These are phyloP conservation scores for Phytophthora parvispora DNA, from an alignment of 352 stramenopile species.

Conservation along the genomic window DNA sequence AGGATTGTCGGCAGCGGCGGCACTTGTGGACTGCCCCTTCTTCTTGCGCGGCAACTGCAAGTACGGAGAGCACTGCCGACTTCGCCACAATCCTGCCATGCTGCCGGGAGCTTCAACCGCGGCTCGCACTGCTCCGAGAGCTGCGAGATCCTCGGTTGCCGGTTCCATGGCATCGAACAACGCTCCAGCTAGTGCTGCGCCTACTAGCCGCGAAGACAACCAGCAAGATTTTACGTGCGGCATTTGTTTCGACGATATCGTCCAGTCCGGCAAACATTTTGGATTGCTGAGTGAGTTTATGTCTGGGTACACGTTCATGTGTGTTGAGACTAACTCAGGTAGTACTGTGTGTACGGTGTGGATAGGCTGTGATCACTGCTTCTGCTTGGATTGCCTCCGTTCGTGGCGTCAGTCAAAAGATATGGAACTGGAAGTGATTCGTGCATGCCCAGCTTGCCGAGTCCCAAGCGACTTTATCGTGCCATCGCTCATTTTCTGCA, in stretches of 20 bases:
- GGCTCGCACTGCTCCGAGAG: not conserved
- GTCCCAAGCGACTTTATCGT: conserved; percentile 82
- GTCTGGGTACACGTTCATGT: too few relatives aligned
- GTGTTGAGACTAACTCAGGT: too few relatives aligned
- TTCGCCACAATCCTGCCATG: conserved; percentile 55
- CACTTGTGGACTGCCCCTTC: conserved; percentile 80
- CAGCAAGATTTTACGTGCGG: conserved; percentile 74
- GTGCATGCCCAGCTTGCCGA: conserved; percentile 72
- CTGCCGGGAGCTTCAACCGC: conserved; percentile 3
- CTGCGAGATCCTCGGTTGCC: not conserved
- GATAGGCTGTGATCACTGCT: conserved; percentile 82
- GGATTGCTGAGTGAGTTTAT: conserved; percentile 69
- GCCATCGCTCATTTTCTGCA: conserved; percentile 83
- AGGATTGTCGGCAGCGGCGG: conserved; percentile 54
- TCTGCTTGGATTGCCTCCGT: conserved; percentile 79
- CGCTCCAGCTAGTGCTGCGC: not conserved
- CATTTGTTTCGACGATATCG: conserved; percentile 89
- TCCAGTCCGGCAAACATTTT: conserved; percentile 82
- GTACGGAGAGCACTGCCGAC: conserved; percentile 73
- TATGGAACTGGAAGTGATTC: conserved; percentile 77
- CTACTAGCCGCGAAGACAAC: conserved; percentile 16
- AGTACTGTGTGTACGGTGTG: too few relatives aligned
- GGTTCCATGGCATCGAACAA: conserved; percentile 1
- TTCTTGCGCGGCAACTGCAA: conserved; percentile 84
- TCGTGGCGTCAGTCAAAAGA: conserved; percentile 81